Evolutionary conservation across 768 basidiomycete species (phyloP).

Genomic region (Amanita pseudoporphyria): DNA sequence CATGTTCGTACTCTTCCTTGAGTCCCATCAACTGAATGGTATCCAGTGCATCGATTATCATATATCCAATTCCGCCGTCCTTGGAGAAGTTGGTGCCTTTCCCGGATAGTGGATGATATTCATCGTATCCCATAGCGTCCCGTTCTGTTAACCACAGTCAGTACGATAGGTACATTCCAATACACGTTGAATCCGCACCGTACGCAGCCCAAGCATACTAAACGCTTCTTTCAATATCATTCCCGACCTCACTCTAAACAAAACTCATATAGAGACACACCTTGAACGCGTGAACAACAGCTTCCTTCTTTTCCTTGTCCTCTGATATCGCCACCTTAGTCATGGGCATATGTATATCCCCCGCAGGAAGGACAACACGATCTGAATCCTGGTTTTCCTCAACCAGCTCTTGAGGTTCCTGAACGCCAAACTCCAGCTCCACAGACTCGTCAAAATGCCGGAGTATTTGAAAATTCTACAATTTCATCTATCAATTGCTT

Average conservation of each 20-base stretch:
- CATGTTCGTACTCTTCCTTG: slow-evolving; percentile 68
- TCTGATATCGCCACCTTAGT: slow-evolving; percentile 20
- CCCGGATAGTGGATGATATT: slow-evolving; percentile 79
- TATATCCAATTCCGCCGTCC: slow-evolving; percentile 81
- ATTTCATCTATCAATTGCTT: not conserved
- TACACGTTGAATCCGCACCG: slow-evolving; percentile 34
- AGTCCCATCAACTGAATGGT: slow-evolving; percentile 86
- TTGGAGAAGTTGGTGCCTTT: slow-evolving; percentile 69
- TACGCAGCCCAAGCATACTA: slow-evolving; percentile 87
- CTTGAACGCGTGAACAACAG: slow-evolving; percentile 71
- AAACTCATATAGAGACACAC: slow-evolving; percentile 27
- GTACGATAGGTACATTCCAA: too few species aligned
- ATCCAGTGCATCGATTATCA: slow-evolving; percentile 84
- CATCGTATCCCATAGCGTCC: slow-evolving; percentile 89
- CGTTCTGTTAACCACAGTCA: slow-evolving; percentile 40
- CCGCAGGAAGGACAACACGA: not conserved
- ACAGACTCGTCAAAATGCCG: not conserved
- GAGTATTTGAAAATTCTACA: not conserved
- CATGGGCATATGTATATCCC: slow-evolving; percentile 9
- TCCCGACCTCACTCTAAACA: slow-evolving; percentile 1
- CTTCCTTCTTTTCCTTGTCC: slow-evolving; percentile 56
- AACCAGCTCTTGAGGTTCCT: not conserved
- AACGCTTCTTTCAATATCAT: slow-evolving; percentile 6
- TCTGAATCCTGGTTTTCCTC: not conserved
- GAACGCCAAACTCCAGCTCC: not conserved